phyloP scores from a whole-genome alignment of 169 alveolate genomes.

The Plasmodium adleri region DNA sequence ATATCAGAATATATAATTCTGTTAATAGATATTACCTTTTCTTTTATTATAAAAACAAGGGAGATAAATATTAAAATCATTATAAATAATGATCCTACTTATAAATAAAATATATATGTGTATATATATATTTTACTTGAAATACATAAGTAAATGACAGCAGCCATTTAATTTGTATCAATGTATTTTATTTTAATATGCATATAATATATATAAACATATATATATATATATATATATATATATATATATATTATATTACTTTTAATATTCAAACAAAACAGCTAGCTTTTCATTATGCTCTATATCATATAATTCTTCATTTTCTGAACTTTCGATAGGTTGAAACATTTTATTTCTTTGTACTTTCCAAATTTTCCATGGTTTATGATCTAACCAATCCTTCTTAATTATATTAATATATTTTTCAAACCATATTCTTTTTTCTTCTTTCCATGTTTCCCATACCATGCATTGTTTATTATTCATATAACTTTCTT shows the following conservation, averaged over 20 bases:
- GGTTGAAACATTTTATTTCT: constrained; percentile 16
- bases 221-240: too few relatives aligned
- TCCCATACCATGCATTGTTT: constrained; percentile 10
- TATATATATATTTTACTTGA: too few relatives aligned
- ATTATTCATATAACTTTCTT: constrained; percentile 2
- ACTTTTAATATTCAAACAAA: too few relatives aligned
- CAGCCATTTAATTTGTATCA: too few relatives aligned
- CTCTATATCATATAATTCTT: constrained; percentile 1
- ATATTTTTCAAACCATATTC: constrained; percentile 18
- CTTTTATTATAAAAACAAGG: not conserved
- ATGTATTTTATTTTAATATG: too few relatives aligned
- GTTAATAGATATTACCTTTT: not conserved
- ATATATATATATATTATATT: too few relatives aligned
- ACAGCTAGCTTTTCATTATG: constrained; percentile 3
- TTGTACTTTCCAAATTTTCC: constrained; percentile 22
- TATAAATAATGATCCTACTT: too few relatives aligned
- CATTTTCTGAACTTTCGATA: not conserved
- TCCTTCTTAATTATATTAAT: constrained; percentile 3
- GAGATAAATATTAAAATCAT: too few relatives aligned
- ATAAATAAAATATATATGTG: too few relatives aligned
- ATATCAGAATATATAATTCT: too few relatives aligned
- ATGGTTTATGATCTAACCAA: constrained; percentile 37
- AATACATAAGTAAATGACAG: too few relatives aligned
- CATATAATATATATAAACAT: too few relatives aligned
- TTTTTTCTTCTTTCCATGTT: constrained; percentile 42